phyloP scores from a whole-genome alignment of 1,139 yeast genomes.

The Diutina scorzettiae region DNA sequence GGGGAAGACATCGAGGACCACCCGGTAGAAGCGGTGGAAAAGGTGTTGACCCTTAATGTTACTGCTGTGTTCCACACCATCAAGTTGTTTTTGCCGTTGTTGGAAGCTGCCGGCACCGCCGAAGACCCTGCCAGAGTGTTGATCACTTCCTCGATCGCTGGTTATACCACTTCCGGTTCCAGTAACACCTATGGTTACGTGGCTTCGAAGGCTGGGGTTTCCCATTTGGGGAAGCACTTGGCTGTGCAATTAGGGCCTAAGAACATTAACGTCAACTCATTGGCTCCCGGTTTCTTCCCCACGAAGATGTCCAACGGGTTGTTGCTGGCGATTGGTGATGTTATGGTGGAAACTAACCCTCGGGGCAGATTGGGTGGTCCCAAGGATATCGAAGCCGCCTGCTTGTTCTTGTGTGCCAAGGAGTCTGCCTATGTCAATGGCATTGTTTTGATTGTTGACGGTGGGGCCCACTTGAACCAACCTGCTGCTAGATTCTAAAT shows the following conservation, averaged over 20 bases:
- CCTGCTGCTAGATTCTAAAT: slow-evolving; percentile 4
- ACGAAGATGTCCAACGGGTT: slow-evolving; percentile 67
- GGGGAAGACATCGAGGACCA: slow-evolving; percentile 56
- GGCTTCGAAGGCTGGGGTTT: slow-evolving; percentile 71
- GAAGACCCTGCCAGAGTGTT: slow-evolving; percentile 58
- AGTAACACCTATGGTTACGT: slow-evolving; percentile 41
- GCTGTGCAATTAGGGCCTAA: slow-evolving; percentile 57
- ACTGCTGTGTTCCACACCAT: slow-evolving; percentile 63
- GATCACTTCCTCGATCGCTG: slow-evolving; percentile 55
- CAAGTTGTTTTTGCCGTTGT: slow-evolving; percentile 47
- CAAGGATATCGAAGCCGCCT: slow-evolving; percentile 49
- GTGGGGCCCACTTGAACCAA: slow-evolving; percentile 35
- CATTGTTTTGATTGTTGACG: slow-evolving; percentile 63
- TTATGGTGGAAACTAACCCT: slow-evolving; percentile 42
- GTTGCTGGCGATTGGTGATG: slow-evolving; percentile 41
- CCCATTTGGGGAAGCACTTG: slow-evolving; percentile 54
- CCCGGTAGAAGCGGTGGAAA: slow-evolving; percentile 50
- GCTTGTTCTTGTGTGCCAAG: slow-evolving; percentile 46
- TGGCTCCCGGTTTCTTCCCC: slow-evolving; percentile 77
- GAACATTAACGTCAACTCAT: slow-evolving; percentile 52
- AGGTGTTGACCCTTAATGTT: slow-evolving; percentile 54
- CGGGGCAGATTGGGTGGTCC: slow-evolving; percentile 51
- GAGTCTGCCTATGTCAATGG: slow-evolving; percentile 61
- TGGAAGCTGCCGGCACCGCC: slow-evolving; percentile 40
- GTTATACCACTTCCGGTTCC: slow-evolving; percentile 20